Conservation (phyloP, 495 filamentous ascomycete species). For the Tetracladium marchalianum region DNA sequence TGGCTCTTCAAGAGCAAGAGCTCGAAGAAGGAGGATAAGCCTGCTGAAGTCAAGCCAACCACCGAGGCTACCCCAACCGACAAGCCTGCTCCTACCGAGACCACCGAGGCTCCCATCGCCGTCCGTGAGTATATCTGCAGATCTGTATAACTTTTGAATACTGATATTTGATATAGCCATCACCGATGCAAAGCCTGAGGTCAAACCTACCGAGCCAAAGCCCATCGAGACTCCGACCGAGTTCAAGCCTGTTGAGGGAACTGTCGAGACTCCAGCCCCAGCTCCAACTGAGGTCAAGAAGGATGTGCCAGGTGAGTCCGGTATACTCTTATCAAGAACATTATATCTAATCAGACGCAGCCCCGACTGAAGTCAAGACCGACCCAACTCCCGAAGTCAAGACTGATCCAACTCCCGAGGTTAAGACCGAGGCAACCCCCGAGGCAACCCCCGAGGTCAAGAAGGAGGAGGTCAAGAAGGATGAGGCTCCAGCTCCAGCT, state of each 20-base stretch:
- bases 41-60: constrained; percentile 10
- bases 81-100: constrained; percentile 6
- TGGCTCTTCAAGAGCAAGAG: constrained; percentile 36
- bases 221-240: not conserved
- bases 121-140: constrained; percentile 3
- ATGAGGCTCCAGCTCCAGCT: constrained; percentile 3
- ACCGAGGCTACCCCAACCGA: constrained; percentile 1
- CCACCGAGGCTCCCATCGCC: constrained; percentile 7
- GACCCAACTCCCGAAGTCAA: constrained; percentile 7
- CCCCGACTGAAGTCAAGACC: constrained; percentile 9
- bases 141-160: not conserved
- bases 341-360: constrained; percentile 1
- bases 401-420: not conserved
- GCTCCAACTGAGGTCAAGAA: constrained; percentile 3
- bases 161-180: not conserved
- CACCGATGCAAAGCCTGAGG: constrained; percentile 1
- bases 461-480: constrained; percentile 1
- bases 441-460: constrained; percentile 3
- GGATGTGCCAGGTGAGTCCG: constrained; percentile 2
- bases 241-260: constrained; percentile 6
- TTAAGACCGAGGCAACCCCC: not conserved
- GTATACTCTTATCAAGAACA: constrained; percentile 2
- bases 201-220: constrained; percentile 3
- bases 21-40: constrained; percentile 19
- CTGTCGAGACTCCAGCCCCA: constrained; percentile 3